Evolutionary conservation across 2,329 filamentous ascomycete species (phyloP).

Genomic region (Monosporascus sp.): DNA sequence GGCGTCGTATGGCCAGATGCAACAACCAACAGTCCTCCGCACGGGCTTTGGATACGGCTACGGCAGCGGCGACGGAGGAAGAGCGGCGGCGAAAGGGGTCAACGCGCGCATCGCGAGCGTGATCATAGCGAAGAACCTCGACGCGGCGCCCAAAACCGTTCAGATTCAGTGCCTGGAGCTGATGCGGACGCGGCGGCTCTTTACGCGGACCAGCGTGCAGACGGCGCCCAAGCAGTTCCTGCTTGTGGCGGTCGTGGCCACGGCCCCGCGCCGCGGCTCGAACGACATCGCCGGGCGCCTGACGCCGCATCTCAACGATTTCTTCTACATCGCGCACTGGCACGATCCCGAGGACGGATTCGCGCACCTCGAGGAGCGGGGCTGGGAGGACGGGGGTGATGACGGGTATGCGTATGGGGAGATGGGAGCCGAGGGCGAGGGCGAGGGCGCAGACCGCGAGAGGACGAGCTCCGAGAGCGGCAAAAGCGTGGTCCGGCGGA

Average conservation of each 20-base stretch:
- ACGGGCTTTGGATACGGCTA: background rate
- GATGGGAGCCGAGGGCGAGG: slow-evolving; percentile 19
- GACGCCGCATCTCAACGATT: slow-evolving; percentile 64
- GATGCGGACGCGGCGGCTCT: slow-evolving; percentile 72
- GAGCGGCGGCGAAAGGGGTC: no score
- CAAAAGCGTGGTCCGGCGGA: slow-evolving; percentile 37
- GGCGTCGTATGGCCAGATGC: background rate
- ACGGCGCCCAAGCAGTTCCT: slow-evolving; percentile 73
- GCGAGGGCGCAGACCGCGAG: slow-evolving; percentile 2
- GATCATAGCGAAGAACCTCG: slow-evolving; percentile 74
- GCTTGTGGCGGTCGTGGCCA: slow-evolving; percentile 64
- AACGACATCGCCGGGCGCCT: slow-evolving; percentile 44
- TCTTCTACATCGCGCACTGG: slow-evolving; percentile 83
- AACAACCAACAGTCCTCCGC: background rate
- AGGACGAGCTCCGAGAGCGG: slow-evolving; percentile 16
- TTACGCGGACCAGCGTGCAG: slow-evolving; percentile 69
- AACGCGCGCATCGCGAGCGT: slow-evolving; percentile 63
- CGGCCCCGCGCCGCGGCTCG: slow-evolving; percentile 28
- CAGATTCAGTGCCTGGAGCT: slow-evolving; percentile 80
- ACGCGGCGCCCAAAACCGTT: slow-evolving; percentile 65
- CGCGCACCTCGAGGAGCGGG: slow-evolving; percentile 64
- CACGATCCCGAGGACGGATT: slow-evolving; percentile 70
- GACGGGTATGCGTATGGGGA: slow-evolving; percentile 8
- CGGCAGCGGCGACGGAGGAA: background rate
- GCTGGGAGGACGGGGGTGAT: slow-evolving; percentile 30